Base-by-base conservation (phyloP, 257 asterid genomes). In the Orobanche coerulescens region DNA sequence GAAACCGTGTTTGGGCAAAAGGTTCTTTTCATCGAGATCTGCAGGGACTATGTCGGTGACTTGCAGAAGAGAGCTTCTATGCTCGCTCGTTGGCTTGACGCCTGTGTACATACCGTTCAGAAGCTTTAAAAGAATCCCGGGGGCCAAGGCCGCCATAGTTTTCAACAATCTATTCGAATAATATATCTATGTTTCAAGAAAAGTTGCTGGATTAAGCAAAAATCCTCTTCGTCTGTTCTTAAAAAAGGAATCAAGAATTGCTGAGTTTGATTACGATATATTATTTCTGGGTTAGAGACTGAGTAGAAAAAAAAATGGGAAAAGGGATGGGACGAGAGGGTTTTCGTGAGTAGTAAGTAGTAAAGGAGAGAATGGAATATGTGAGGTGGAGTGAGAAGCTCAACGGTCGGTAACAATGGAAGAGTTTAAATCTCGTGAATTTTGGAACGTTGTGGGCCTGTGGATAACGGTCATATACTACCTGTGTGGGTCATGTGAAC, bases 31-130 rank as follows among this genome's bases (percentile, higher is more conserved):
- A 20, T 91, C 97, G 14, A 91, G 94, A 73, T 87, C 96, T 4
- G 94, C 97, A 0, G 95, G 97, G 12, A 91, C 95, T 16, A 87
- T 91, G 67, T 85, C 96, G 8, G 94, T 91, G 8, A 91, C 95
- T 73, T 91, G 97, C 48, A 91, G 37, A 2, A 91, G 79, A 0
- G 96, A 83, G 71, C 95, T 91, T 40, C 96, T 63, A 67, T 91
- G 84, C 75, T 87, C 97, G 58, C 88, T 74, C 12, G 96, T 85
- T n/a, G 96, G 79, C 62, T 90, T 90, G 28, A 73, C 73, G 31
- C 96, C 96, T 0, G 91, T 78, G 46, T 75, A 78, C 92, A 91
- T 79, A 61, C 90, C 94, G 43, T 85, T 72, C 47, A 91, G 37
- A 0, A 91, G 80, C 79, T 87, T 91, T 77, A 87, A 39, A 58